Conservation (phyloP, 495 filamentous ascomycete genomes). For the Chaetomium cochliodes region DNA sequence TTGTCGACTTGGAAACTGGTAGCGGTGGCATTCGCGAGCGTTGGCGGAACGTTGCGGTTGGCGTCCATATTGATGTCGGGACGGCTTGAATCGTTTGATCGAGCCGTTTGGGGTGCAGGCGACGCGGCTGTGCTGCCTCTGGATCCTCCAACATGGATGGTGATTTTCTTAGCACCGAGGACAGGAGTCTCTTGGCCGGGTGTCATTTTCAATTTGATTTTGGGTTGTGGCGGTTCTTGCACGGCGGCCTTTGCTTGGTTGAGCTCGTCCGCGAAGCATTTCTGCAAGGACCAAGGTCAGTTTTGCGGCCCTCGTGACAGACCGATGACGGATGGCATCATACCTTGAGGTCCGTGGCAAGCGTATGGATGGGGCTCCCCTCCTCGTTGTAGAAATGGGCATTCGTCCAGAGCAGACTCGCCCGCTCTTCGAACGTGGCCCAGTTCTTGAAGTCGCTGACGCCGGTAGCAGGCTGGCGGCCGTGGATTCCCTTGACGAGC, state of each 20-base stretch:
- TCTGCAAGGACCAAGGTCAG: constrained; percentile 38
- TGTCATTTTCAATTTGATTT: constrained; percentile 72
- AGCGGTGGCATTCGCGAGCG: constrained; percentile 25
- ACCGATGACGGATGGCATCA: constrained; percentile 14
- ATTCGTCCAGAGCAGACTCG: constrained; percentile 79
- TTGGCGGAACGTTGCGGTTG: constrained; percentile 26
- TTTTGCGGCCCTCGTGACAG: background rate
- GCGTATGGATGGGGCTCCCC: constrained; percentile 69
- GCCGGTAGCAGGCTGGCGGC: constrained; percentile 61
- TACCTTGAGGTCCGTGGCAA: constrained; percentile 76
- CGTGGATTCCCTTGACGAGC: constrained; percentile 64
- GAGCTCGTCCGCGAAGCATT: constrained; percentile 62
- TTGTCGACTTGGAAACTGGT: constrained; percentile 42
- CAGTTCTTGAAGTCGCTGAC: constrained; percentile 72
- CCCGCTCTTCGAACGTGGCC: constrained; percentile 74
- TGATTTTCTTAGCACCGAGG: constrained; percentile 50
- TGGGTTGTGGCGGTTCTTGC: constrained; percentile 64
- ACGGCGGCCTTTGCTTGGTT: constrained; percentile 65
- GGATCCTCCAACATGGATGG: constrained; percentile 53
- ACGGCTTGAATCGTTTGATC: constrained; percentile 36
- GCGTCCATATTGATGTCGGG: constrained; percentile 34
- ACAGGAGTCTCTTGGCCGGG: constrained; percentile 38
- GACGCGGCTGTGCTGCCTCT: constrained; percentile 52
- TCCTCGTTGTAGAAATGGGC: constrained; percentile 88
- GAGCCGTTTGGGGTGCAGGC: constrained; percentile 53